Conservation (phyloP, 305 asterid genomes). For the Fraxinus sp. region DNA sequence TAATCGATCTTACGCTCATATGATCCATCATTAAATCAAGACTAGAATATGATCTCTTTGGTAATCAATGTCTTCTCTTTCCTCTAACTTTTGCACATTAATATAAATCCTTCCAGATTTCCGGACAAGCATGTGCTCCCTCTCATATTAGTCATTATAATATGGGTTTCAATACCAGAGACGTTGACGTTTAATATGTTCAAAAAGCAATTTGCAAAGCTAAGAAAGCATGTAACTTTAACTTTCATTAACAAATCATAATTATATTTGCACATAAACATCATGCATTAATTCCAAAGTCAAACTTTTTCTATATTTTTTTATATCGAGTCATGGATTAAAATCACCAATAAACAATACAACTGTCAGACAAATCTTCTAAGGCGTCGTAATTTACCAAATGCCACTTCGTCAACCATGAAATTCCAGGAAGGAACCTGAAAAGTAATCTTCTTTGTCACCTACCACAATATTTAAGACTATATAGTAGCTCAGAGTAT, state of each 20-base stretch:
- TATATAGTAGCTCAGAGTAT: not conserved
- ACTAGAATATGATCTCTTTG: constrained; percentile 22
- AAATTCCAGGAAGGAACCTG: not conserved
- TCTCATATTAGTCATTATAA: constrained; percentile 24
- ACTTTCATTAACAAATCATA: constrained; percentile 9
- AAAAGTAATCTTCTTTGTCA: not conserved
- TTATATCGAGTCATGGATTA: not conserved
- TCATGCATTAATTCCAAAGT: constrained; percentile 18
- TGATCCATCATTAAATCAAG: constrained; percentile 19
- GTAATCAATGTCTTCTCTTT: constrained; percentile 25
- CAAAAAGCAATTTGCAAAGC: constrained; percentile 27
- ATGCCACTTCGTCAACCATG: not conserved
- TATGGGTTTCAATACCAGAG: constrained; percentile 16
- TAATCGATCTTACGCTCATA: constrained; percentile 6
- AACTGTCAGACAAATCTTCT: not conserved
- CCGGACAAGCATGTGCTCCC: constrained; percentile 33
- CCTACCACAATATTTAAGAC: not conserved
- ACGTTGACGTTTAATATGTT: constrained; percentile 33
- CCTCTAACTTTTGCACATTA: constrained; percentile 31
- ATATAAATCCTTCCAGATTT: constrained; percentile 14
- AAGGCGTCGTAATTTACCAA: not conserved
- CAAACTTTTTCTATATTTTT: constrained; percentile 5
- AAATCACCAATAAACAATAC: not conserved
- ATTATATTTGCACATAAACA: constrained; percentile 12
- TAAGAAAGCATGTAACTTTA: constrained; percentile 6